Conservation (phyloP, 2,329 filamentous ascomycete species). For the Fusarium verticillioides region DNA sequence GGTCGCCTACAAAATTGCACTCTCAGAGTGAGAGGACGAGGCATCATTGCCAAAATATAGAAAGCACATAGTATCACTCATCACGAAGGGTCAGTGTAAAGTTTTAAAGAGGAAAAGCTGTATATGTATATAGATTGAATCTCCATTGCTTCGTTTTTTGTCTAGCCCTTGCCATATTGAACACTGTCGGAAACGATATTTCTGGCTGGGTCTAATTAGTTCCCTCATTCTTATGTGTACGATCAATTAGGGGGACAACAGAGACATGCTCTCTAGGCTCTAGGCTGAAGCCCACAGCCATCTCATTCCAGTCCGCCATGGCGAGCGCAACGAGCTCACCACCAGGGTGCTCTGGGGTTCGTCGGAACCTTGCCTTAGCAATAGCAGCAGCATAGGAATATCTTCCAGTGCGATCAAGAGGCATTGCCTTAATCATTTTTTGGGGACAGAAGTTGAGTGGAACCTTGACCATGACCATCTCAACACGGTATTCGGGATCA, state of each 20-base stretch:
- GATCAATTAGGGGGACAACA: not conserved
- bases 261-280: not conserved
- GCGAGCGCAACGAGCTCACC: conserved; percentile 14
- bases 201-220: not conserved
- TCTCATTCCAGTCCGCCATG: not conserved
- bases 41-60: not conserved
- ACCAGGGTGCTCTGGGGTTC: conserved; percentile 12
- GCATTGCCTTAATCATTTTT: not conserved
- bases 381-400: conserved; percentile 8
- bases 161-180: not conserved
- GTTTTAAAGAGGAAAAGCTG: not conserved
- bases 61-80: not conserved
- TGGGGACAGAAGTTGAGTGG: conserved; percentile 8
- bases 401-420: not conserved
- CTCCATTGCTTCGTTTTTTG: not conserved
- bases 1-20: not conserved
- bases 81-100: not conserved
- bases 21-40: not conserved
- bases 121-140: not conserved
- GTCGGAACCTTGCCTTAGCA: conserved; percentile 9
- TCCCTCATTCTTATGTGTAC: not conserved
- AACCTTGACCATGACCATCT: not conserved
- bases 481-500: not conserved
- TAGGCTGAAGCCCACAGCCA: not conserved
- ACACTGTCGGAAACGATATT: not conserved